Evolutionary conservation across 139 green algal genomes (phyloP).

Genomic region (Chlorella sp.): DNA sequence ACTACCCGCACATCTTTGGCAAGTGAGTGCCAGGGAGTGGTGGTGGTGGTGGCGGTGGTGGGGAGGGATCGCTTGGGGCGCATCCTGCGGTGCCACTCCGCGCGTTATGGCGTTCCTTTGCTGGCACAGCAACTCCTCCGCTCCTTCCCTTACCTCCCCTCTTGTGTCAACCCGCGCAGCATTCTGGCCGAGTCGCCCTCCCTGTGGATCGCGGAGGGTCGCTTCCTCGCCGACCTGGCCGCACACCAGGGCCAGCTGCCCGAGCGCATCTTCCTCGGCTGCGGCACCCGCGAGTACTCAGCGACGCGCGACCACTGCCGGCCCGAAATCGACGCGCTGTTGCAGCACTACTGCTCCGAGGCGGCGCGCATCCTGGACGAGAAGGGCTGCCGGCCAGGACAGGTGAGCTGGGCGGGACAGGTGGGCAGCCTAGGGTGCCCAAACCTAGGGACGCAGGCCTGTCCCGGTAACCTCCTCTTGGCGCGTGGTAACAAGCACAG

Average conservation of each 20-base stretch:
- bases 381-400: constrained; percentile 7
- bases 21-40: no score
- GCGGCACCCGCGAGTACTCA: constrained; percentile 43
- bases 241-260: constrained; percentile 28
- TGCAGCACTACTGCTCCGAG: constrained; percentile 36
- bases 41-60: no score
- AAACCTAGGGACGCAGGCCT: no score
- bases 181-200: constrained; percentile 38
- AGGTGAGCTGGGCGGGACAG: constrained; percentile 7
- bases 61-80: no score
- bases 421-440: no score
- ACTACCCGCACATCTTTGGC: constrained; percentile 28
- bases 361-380: constrained; percentile 23
- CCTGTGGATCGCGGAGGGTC: constrained; percentile 41
- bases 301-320: constrained; percentile 38
- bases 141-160: no score
- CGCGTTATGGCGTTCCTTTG: no score
- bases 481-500: no score
- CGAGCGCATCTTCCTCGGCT: constrained; percentile 42
- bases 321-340: constrained; percentile 33
- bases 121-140: no score
- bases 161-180: no score
- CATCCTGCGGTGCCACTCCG: no score
- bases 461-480: no score
- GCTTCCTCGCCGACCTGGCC: constrained; percentile 27